Conservation (phyloP, 331 rosid species). For the Acacia concinna region DNA sequence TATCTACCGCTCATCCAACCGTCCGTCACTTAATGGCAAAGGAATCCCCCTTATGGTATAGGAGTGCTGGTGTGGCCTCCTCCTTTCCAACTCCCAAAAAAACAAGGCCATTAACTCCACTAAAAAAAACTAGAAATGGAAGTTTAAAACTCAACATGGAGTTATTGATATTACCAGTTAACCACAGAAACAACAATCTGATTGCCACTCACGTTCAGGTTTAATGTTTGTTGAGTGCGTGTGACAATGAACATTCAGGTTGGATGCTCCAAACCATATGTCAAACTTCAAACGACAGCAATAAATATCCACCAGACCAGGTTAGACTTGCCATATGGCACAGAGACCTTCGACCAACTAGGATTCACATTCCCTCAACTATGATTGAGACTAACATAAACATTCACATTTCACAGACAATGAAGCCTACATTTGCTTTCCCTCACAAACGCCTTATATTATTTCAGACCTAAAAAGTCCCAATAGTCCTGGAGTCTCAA, state of each 20-base stretch:
- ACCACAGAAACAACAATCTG: neutral
- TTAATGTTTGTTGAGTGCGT: neutral
- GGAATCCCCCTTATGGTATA: no score
- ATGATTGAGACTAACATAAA: slow-evolving; percentile 3
- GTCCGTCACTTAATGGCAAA: no score
- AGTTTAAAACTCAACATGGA: neutral
- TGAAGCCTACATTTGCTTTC: slow-evolving; percentile 44
- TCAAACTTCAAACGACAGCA: neutral
- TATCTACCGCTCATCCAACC: no score
- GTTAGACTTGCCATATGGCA: neutral
- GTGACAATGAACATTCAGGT: neutral
- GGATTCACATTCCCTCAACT: slow-evolving; percentile 15
- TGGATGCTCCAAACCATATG: neutral
- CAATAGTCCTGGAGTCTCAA: slow-evolving; percentile 38
- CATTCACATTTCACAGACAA: slow-evolving; percentile 43
- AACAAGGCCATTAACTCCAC: no score
- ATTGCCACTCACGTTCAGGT: neutral
- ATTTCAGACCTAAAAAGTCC: slow-evolving; percentile 16
- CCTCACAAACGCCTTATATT: slow-evolving; percentile 40
- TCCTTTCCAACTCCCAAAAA: no score
- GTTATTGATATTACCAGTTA: neutral
- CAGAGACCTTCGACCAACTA: neutral
- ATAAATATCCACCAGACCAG: neutral
- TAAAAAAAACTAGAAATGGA: neutral
- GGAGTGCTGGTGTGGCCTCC: no score